These are phyloP conservation scores for Salix udensis DNA, from an alignment of 345 rosid species.

Conservation along the genomic window DNA sequence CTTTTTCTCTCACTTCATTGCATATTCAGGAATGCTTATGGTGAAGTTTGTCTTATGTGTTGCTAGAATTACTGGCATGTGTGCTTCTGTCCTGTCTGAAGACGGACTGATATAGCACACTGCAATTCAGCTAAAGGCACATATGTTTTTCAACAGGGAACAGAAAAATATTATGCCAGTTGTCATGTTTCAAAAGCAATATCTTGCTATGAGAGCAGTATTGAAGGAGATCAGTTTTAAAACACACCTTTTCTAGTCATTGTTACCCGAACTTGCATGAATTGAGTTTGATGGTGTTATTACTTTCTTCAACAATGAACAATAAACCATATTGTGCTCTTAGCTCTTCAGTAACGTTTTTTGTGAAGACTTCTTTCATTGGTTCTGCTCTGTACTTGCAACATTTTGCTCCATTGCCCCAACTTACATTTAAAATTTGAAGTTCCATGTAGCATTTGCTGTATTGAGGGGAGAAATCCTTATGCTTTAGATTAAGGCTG, in stretches of 20 bases:
- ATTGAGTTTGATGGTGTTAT: not conserved
- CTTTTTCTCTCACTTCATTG: not conserved
- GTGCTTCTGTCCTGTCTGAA: not conserved
- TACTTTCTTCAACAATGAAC: not conserved
- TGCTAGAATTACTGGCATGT: not conserved
- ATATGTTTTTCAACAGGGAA: not conserved
- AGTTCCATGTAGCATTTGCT: not conserved
- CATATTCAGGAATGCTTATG: too few species aligned
- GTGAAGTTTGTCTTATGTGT: not conserved
- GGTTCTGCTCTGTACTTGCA: not conserved
- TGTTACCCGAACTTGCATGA: not conserved
- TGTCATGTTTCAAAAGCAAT: not conserved
- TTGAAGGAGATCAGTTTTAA: not conserved
- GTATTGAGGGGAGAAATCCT: not conserved
- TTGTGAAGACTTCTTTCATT: not conserved
- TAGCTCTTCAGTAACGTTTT: not conserved
- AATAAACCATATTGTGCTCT: too few species aligned
- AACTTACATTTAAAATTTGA: not conserved
- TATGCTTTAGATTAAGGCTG: not conserved
- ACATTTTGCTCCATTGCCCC: not conserved
- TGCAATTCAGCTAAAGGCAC: not conserved
- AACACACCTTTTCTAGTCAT: not conserved
- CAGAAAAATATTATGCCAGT: not conserved
- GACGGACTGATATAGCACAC: not conserved
- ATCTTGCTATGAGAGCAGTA: not conserved